Base-by-base conservation (phyloP, 192 early-diverging fungal genomes). In the Neocallimastix lanati region DNA sequence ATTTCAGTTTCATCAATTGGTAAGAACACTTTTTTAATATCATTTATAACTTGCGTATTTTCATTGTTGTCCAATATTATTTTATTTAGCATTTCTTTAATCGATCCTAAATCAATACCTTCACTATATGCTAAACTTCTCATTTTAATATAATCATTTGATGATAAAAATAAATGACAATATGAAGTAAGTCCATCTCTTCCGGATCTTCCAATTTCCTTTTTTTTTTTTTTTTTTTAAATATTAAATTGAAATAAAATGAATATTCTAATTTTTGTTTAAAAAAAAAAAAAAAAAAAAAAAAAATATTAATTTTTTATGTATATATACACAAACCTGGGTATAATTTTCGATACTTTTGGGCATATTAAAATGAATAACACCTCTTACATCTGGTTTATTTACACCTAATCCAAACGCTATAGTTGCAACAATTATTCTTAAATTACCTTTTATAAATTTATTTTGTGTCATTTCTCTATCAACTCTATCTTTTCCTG, bases 391-490 rank as follows among this genome's bases (percentile, higher is more conserved):
- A 29, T 93, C 88, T 38, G 88, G 82, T 80, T 93, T 91, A 82
- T 93, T 90, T 13, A 93, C 88, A 16, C 92, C 92, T 84, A 94
- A 84, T 14, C 93, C 93, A 85, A 93, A 93, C 0, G 91, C 93
- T 37, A 93, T 90, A 0, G 93, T 94, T 11, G 93, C 92, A 2
- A 91, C 89, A 77, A 92, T 83, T 29, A 94, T 88, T 76, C 90
- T 88, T 25, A 93, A 86, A 25, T 81, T 78, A 28, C 85, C 85
- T 33, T 80, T 40, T 89, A 93, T 89, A 82, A 94, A 95, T 15
- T 87, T 85, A 0, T 83, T 67, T 85, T 95, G 94, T 2, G 93
- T 86, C 16, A 86, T 78, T 12, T 87, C 81, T 14, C 93, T 88
- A 38, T 92, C 90, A 4, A 83, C 79, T 2, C 86, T 78, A 0